A percentile compares a stretch with the other conserved stretches of the same genome.
phyloP scores from a whole-genome alignment of 2,329 filamentous ascomycete genomes.

The Metarhizium sp. region DNA sequence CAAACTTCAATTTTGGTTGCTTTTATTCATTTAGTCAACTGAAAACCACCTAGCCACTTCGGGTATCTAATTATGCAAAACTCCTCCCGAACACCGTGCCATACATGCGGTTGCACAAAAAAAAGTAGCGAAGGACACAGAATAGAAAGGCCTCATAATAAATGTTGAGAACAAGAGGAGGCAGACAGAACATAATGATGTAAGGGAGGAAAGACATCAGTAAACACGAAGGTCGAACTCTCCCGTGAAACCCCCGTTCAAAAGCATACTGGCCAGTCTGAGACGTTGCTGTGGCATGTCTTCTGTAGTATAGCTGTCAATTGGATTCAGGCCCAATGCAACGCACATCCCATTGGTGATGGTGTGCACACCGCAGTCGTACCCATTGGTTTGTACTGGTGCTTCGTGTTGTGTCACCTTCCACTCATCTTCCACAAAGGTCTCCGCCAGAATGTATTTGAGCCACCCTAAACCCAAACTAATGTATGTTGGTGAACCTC shows the following conservation, averaged over 20 bases:
- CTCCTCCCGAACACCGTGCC: neutral
- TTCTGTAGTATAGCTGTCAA: conserved; percentile 35
- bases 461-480: conserved; percentile 44
- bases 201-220: conserved; percentile 8
- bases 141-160: neutral
- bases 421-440: conserved; percentile 53
- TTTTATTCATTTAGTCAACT: neutral
- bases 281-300: conserved; percentile 52
- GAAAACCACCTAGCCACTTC: neutral
- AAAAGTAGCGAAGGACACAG: neutral
- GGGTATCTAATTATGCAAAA: neutral
- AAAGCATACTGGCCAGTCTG: conserved; percentile 53
- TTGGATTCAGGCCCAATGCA: conserved; percentile 42
- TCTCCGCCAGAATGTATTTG: conserved; percentile 40
- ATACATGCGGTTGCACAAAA: neutral
- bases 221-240: conserved; percentile 43
- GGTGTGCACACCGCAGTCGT: conserved; percentile 71
- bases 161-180: no score
- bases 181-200: neutral
- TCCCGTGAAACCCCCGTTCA: conserved; percentile 57
- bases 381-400: conserved; percentile 53
- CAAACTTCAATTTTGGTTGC: neutral
- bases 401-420: conserved; percentile 37
- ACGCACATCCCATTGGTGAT: conserved; percentile 63
- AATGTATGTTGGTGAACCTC: conserved; percentile 30